Base-by-base conservation (phyloP, 345 rosid genomes). In the Schrenkiella parvula region DNA sequence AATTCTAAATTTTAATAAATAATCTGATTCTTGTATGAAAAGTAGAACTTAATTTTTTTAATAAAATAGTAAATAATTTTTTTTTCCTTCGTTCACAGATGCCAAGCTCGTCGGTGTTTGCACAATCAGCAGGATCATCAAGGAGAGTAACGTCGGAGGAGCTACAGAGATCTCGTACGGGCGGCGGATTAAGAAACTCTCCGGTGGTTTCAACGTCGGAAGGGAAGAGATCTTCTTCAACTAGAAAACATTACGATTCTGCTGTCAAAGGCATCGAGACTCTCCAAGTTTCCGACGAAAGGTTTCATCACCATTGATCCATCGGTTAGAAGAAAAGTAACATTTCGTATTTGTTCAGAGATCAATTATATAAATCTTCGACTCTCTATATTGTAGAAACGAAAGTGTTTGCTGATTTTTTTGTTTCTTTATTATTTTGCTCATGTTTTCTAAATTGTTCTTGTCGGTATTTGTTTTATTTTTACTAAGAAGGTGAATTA, bases 121-220 rank as follows among this genome's bases (percentile, higher is more conserved):
- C 89, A 57, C 86, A 88, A 25, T 56, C 96, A 25, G 82, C 87
- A 64, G 95, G 93, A 68, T 82, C 95, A 12, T 82, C 95, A 4
- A 76, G 88, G 32, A 86, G 88, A 78, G 82, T 86, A 63, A 77
- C 86, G 57, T 73, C 84, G 15, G 76, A 87, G 18, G 97, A 89
- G 61, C 79, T 82, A 8, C 89, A 85, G 58, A 86, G 79, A 3
- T 38, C 79, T 50, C 87, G 87, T 50, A 70, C 82, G 0, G 70
- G 85, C 0, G 88, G 75, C 42, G 82, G 81, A 31, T 13, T 73
- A 60, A 91, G 82, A 76, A 66, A 80, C 58, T 74, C 89, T 21
- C 89, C 89, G 4, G 77, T 79, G 15, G 83, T 85, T 18, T 80
- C 90, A 31, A 70, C 90, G 12, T 68, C 91, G 8, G 96, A 86